These are phyloP conservation scores for Metarhizium guizhouense DNA, from an alignment of 2,329 filamentous ascomycete genomes.

Conservation along the genomic window DNA sequence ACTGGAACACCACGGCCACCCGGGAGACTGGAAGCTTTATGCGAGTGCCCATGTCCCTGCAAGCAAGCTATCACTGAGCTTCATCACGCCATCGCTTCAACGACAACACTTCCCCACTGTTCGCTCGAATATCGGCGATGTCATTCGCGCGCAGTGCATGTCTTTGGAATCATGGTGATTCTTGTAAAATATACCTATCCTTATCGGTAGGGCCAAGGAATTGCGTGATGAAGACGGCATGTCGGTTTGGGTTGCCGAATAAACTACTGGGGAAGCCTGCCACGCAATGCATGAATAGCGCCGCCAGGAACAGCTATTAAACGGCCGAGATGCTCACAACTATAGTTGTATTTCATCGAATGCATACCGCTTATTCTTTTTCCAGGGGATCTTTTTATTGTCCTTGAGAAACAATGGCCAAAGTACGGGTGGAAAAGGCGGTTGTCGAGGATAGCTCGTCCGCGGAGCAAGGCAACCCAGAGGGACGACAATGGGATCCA, in stretches of 20 bases:
- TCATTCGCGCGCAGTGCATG: not conserved
- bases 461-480: not conserved
- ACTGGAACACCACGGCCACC: not conserved
- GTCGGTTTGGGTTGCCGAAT: too few species aligned
- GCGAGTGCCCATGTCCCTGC: not conserved
- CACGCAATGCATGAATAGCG: too few species aligned
- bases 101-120: not conserved
- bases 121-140: not conserved
- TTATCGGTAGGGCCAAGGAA: not conserved
- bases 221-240: not conserved
- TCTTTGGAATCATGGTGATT: not conserved
- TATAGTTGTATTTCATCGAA: not conserved
- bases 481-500: not conserved
- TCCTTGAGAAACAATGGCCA: not conserved
- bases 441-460: not conserved
- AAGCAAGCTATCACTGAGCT: not conserved
- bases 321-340: too few species aligned
- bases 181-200: not conserved
- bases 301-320: too few species aligned
- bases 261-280: too few species aligned
- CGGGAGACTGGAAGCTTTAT: not conserved
- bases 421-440: too few species aligned
- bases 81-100: not conserved
- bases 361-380: not conserved
- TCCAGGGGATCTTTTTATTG: not conserved